Conservation (phyloP, 2,329 filamentous ascomycete species). For the Monosporascus sp. region DNA sequence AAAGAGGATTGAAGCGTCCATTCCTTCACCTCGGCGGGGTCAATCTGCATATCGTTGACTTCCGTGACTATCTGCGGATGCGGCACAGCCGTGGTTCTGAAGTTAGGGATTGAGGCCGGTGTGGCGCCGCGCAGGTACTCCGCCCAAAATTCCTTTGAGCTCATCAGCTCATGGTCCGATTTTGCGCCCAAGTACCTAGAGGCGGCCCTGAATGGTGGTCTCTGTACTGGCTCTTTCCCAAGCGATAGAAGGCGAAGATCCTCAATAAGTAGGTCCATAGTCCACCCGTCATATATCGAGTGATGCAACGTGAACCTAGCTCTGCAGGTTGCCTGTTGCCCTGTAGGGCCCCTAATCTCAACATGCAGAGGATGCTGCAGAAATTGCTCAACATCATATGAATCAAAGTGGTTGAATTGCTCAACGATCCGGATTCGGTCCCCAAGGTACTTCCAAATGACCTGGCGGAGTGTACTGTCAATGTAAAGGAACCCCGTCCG, state of each 20-base stretch:
- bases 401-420: slow-evolving; percentile 34
- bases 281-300: slow-evolving; percentile 91
- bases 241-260: slow-evolving; percentile 56
- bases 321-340: slow-evolving; percentile 20
- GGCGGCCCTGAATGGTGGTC: slow-evolving; percentile 60
- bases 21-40: slow-evolving; percentile 28
- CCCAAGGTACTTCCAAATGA: slow-evolving; percentile 55
- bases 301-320: slow-evolving; percentile 65
- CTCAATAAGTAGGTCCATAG: slow-evolving; percentile 65
- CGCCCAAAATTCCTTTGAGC: slow-evolving; percentile 62
- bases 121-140: slow-evolving; percentile 55
- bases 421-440: slow-evolving; percentile 38
- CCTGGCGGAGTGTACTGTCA: slow-evolving; percentile 49
- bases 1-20: slow-evolving; percentile 38
- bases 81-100: slow-evolving; percentile 36
- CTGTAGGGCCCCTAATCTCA: slow-evolving; percentile 38
- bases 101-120: slow-evolving; percentile 52
- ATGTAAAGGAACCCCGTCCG: slow-evolving; percentile 67
- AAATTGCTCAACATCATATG: slow-evolving; percentile 32
- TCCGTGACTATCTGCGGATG: slow-evolving; percentile 21
- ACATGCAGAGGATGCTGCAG: slow-evolving; percentile 55
- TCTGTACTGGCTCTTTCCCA: slow-evolving; percentile 20
- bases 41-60: slow-evolving; percentile 27
- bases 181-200: slow-evolving; percentile 35
- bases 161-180: slow-evolving; percentile 27